Evolutionary conservation across 257 asterid species (phyloP).

Genomic region (Echium plantagineum): DNA sequence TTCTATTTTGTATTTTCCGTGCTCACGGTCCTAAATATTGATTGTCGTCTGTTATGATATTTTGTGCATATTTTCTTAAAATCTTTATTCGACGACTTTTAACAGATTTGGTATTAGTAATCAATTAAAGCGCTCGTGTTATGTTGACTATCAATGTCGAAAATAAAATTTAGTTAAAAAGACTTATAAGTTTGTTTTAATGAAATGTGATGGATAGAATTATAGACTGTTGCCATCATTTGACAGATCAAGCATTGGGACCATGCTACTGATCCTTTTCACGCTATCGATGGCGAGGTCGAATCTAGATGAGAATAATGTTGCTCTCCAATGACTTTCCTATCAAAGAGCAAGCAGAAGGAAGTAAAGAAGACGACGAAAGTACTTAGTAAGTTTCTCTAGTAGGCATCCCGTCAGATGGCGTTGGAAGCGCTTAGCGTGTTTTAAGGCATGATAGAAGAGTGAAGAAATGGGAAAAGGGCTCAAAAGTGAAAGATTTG

Average conservation of each 20-base stretch:
- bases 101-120: too few species aligned
- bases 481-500: slow-evolving; percentile 2
- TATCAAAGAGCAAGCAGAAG: neutral
- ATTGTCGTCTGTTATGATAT: too few species aligned
- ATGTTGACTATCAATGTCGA: too few species aligned
- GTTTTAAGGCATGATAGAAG: slow-evolving; percentile 1
- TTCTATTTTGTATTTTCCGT: too few species aligned
- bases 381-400: neutral
- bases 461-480: slow-evolving; percentile 17
- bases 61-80: too few species aligned
- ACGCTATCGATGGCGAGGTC: slow-evolving; percentile 25
- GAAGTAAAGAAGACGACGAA: neutral
- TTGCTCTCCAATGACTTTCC: slow-evolving; percentile 13
- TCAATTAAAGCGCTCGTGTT: too few species aligned
- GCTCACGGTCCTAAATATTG: too few species aligned
- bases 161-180: too few species aligned
- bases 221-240: neutral
- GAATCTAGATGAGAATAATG: slow-evolving; percentile 18
- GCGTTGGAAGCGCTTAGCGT: neutral
- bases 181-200: too few species aligned
- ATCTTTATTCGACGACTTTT: too few species aligned
- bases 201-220: too few species aligned
- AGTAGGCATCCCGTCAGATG: neutral
- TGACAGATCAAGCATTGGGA: slow-evolving; percentile 42
- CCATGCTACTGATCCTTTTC: slow-evolving; percentile 29